A percentile compares a stretch with the other conserved stretches of the same genome.
These are phyloP conservation scores for Ophiocordyceps camponoti-saundersi DNA, from an alignment of 2,329 filamentous ascomycete species.

Conservation along the genomic window DNA sequence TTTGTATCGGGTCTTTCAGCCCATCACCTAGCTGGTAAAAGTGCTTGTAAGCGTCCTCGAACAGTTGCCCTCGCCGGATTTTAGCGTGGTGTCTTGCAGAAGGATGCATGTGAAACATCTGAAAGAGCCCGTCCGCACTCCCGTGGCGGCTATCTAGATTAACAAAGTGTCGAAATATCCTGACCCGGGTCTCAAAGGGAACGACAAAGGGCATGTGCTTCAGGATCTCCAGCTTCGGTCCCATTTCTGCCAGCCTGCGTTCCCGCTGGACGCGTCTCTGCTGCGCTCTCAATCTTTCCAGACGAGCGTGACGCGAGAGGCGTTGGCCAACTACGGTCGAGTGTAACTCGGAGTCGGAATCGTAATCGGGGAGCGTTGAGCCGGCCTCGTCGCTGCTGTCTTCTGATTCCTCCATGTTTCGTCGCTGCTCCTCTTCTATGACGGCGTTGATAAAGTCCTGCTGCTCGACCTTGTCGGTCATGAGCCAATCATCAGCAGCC, in stretches of 20 bases:
- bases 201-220: constrained; percentile 96
- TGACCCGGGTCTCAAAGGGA: constrained; percentile 77
- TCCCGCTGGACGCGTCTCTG: constrained; percentile 51
- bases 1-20: constrained; percentile 89
- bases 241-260: constrained; percentile 60
- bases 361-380: constrained; percentile 16
- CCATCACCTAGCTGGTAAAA: constrained; percentile 71
- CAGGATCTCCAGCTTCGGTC: constrained; percentile 74
- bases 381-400: constrained; percentile 10
- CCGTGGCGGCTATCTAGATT: constrained; percentile 39
- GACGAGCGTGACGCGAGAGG: constrained; percentile 42
- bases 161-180: constrained; percentile 91
- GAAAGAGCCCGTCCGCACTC: constrained; percentile 4
- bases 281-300: constrained; percentile 45
- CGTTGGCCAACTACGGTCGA: constrained; percentile 34
- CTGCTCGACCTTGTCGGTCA: constrained; percentile 80
- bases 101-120: constrained; percentile 9
- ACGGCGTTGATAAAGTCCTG: constrained; percentile 73
- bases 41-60: constrained; percentile 69
- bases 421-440: constrained; percentile 72
- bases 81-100: constrained; percentile 54
- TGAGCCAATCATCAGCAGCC: constrained; percentile 77
- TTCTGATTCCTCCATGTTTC: constrained; percentile 34
- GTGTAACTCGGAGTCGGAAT: constrained; percentile 9
- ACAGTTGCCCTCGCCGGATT: constrained; percentile 63